Evolutionary conservation across 2,329 filamentous ascomycete genomes (phyloP), one percentile per base, ranked within the genome.

Genomic region (Fusarium sp.): DNA sequence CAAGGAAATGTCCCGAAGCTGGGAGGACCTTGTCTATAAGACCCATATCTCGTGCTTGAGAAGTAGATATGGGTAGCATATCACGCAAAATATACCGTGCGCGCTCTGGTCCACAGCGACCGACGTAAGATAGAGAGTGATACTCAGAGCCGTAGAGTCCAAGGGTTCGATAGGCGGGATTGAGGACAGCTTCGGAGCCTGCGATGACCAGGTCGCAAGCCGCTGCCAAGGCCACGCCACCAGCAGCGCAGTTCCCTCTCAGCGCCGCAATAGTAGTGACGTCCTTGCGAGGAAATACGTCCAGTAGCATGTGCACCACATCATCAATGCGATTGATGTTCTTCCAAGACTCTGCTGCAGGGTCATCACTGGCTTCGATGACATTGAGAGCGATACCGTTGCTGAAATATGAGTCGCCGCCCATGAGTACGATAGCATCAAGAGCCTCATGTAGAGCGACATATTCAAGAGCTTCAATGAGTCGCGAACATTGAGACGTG

Each of bases 381-480:
- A 70, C 69, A 13, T 72, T 72, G 48, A 72, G 70, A 5, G 69
- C 69, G 7, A 72, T 72, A 6, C 69, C 69, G 24, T 72, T 72
- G 30, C 70, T 72, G 48, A 72, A 72, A 55, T 72, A 70, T 2
- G 70, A 70, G n/a, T 66, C 61, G 16, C 69, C 69, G 2, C 70
- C 70, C 70, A 67, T 72, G 1, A 72, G 48, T 2, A 70, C 69
- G 12, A 72, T 54, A 13, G 65, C 61, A 28, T 69, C 22, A 6
- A 70, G 31, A 20, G 53, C 16, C 31, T 41, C 36, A 5, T 44
- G 28, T 3, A 36, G 50, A 18, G n/a, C 61, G 22, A 70, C 65
- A 10, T 22, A 61, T 11, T 72, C 53, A 7, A 72, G 61, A 5
- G 69, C 65, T 38, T 72, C 61, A 15, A 72, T 50, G 9, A 72